Evolutionary conservation across 2,329 filamentous ascomycete species (phyloP), one percentile per base, ranked within the genome.

Genomic region (Aspergillus sp.): DNA sequence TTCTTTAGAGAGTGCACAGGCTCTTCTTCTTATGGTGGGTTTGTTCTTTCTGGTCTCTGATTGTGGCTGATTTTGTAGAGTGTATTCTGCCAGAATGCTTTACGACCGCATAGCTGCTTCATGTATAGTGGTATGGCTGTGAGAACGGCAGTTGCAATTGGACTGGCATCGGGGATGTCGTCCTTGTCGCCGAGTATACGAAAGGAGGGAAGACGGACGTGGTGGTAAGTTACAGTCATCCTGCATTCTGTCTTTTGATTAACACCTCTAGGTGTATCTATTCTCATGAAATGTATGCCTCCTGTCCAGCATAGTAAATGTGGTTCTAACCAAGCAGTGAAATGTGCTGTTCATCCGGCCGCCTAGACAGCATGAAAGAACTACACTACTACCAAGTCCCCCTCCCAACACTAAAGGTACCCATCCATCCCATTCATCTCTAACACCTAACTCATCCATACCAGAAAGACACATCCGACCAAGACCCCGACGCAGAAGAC

Each of bases 71-170:
- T 5, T 39, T 12, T 3, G 9, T 29, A 54, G 52, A 51, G 46
- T 28, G 47, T 63, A 8, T 65, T 59, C 39, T 63, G 58, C 34
- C 62, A 65, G 42, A 60, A 65, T 42, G 59, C 62, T 5, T 36
- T 65, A 19, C 59, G 61, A 27, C 61, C 61, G 7, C 62, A 66
- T 48, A 58, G 56, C 43, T 64, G 61, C 44, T 64, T 61, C 47
- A 60, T 65, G 56, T 62, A 64, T 43, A 64, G 58, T 42, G 62
- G 62, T 3, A 64, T 62, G 59, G 61, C 62, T 38, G 58, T 60
- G 4, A 48, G 62, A 28, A 62, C 61, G 12, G 62, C 62, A 3
- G 50, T 62, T 2, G 62, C 61, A 8, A 64, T 66, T 40, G 62
- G 62, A 5, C 49, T 63, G 5, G 57, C 61, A 4, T 60, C 54